Base-by-base conservation (phyloP, 345 rosid genomes). In the Geranium rotundifolium region DNA sequence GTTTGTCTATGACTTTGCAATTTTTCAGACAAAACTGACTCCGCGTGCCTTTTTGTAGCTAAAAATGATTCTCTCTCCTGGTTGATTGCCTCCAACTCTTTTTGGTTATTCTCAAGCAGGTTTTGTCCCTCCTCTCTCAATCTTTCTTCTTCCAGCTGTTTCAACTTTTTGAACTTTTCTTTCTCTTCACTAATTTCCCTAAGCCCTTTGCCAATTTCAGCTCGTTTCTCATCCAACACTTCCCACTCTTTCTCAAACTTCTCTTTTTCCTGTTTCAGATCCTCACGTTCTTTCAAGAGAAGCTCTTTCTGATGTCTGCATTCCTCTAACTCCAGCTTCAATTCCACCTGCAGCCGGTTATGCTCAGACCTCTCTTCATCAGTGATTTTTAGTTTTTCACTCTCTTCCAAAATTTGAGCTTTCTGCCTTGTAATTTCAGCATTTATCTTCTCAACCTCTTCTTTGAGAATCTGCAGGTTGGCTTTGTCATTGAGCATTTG, bases 211-310 rank as follows among this genome's bases (percentile, higher is more conserved):
- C 59, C 62, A 59, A 81, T 69, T 60, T 77, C 80, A 62, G 65
- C 73, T 71, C 79, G 85, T 74, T 82, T 89, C 68, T 79, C 85
- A 80, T 88, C 92, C 76, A 91, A 72, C 54, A 69, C 79, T 65
- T 80, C 87, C 87, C 90, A 85, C 58, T 89, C 95, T 73, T 80
- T 85, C 84, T 87, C 88, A 77, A 89, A 89, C 54, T 70, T 89
- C 67, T 79, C 82, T 70, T 76, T 84, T 19, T 89, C 92, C 72
- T 69, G 78, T 65, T 81, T 82, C 77, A 91, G 76, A 65, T 85
- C 95, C 54, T 85, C 82, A 37, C 59, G 72, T 70, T 85, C 86
- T 74, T 78, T 87, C 67, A 78, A 63, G 73, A 89, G 85, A 63
- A 74, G 73, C 72, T 85, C 87, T 72, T 79, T 77, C 69, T 78